phyloP scores from a whole-genome alignment of 106 monocot genomes.

The Dioscorea zingiberensis region DNA sequence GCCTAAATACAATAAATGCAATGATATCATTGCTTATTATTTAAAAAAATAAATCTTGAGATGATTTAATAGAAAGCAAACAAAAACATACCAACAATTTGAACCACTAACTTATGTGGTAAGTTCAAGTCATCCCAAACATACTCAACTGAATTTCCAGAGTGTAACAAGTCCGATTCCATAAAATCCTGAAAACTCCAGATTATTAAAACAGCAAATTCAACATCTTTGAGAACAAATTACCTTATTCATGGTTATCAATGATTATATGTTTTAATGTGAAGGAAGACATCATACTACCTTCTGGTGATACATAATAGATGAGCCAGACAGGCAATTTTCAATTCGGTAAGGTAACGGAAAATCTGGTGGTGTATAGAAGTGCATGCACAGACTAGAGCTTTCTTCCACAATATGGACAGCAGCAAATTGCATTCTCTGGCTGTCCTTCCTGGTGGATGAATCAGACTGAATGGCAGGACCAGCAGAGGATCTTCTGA shows the following conservation, averaged over 20 bases:
- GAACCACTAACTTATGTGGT: conserved; percentile 73
- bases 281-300: conserved; percentile 9
- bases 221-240: background rate
- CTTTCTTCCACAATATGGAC: conserved; percentile 60
- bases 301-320: conserved; percentile 78
- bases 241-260: no score
- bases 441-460: background rate
- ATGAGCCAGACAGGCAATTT: conserved; percentile 45
- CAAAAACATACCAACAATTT: conserved; percentile 50
- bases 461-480: conserved; percentile 8
- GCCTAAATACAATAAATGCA: no score
- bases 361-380: conserved; percentile 42
- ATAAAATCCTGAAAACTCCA: conserved; percentile 40
- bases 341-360: conserved; percentile 78
- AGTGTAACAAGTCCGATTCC: conserved; percentile 35
- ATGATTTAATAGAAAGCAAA: background rate
- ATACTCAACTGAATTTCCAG: conserved; percentile 65
- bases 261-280: no score
- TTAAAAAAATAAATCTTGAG: background rate
- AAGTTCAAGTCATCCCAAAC: conserved; percentile 84
- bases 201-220: conserved; percentile 2
- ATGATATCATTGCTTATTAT: background rate
- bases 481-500: conserved; percentile 25
- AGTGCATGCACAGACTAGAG: conserved; percentile 60
- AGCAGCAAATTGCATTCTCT: conserved; percentile 39